A percentile compares a stretch with the other conserved stretches of the same genome.
phyloP scores from a whole-genome alignment of 2,329 filamentous ascomycete genomes.

The Pyrenophora teres region DNA sequence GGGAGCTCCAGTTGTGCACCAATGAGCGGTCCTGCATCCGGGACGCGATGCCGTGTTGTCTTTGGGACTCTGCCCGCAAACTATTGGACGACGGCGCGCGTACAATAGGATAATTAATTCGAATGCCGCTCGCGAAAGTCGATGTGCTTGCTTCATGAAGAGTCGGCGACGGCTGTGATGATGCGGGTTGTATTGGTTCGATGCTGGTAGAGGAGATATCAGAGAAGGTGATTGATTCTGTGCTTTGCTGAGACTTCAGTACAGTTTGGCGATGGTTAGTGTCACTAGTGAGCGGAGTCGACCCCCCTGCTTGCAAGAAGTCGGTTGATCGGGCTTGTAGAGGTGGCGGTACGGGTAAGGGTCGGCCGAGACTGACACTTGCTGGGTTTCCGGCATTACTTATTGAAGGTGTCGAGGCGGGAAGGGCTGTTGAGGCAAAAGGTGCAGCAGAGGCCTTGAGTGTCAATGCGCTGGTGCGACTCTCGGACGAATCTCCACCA shows the following conservation, averaged over 20 bases:
- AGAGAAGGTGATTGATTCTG: conserved; percentile 45
- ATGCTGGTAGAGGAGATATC: conserved; percentile 42
- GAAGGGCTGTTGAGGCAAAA: conserved; percentile 39
- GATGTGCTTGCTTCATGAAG: conserved; percentile 45
- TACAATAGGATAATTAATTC: conserved; percentile 44
- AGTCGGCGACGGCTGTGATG: conserved; percentile 36
- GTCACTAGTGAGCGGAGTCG: conserved; percentile 42
- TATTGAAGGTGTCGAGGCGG: conserved; percentile 28
- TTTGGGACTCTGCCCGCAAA: conserved; percentile 43
- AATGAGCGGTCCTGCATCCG: conserved; percentile 47
- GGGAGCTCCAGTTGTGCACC: conserved; percentile 48
- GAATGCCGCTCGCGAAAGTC: conserved; percentile 41
- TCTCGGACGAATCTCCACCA: conserved; percentile 35
- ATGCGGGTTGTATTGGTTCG: conserved; percentile 34
- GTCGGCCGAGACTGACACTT: conserved; percentile 31
- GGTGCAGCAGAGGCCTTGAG: conserved; percentile 44
- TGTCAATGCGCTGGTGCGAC: conserved; percentile 42
- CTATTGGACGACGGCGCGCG: conserved; percentile 44
- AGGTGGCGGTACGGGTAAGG: conserved; percentile 27
- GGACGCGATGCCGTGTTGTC: conserved; percentile 40
- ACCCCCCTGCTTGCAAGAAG: conserved; percentile 37
- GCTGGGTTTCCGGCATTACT: conserved; percentile 38
- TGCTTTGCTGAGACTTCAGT: conserved; percentile 34
- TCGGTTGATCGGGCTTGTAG: conserved; percentile 30
- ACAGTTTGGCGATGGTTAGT: conserved; percentile 35